Evolutionary conservation across 202 grass and related monocot genomes (phyloP).

Genomic region (Carex arenaria): DNA sequence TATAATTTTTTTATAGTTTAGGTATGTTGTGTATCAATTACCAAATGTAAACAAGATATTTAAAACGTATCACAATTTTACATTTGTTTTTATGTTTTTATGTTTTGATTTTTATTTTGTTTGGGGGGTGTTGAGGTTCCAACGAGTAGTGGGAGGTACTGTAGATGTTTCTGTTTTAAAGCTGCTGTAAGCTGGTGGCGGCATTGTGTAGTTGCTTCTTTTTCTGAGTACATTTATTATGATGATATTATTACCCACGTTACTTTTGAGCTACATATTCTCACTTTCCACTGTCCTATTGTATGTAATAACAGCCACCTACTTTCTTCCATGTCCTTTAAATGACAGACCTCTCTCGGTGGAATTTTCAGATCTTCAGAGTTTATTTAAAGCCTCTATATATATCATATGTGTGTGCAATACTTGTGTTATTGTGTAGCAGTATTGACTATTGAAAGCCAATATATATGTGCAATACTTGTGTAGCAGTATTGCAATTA

Average conservation of each 20-base stretch:
- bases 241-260: slow-evolving; percentile 17
- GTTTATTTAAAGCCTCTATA: neutral
- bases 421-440: too few relatives aligned
- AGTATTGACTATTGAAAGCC: too few relatives aligned
- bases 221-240: slow-evolving; percentile 28
- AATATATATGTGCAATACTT: too few relatives aligned
- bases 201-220: slow-evolving; percentile 23
- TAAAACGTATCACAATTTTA: neutral
- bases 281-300: slow-evolving; percentile 8
- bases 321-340: slow-evolving; percentile 13
- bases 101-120: too few relatives aligned
- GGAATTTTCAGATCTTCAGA: slow-evolving; percentile 2
- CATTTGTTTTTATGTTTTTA: neutral
- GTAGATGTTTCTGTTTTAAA: slow-evolving; percentile 21
- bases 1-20: too few relatives aligned
- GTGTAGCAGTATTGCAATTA: too few relatives aligned
- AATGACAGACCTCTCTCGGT: slow-evolving; percentile 5
- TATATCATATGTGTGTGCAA: too few relatives aligned
- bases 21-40: too few relatives aligned
- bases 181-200: slow-evolving; percentile 20
- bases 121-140: too few relatives aligned
- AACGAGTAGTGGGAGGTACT: neutral
- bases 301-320: slow-evolving; percentile 7
- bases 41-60: too few relatives aligned
- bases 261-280: slow-evolving; percentile 22